Conservation (phyloP, 768 basidiomycete species). For the Lactifluus rugatus region DNA sequence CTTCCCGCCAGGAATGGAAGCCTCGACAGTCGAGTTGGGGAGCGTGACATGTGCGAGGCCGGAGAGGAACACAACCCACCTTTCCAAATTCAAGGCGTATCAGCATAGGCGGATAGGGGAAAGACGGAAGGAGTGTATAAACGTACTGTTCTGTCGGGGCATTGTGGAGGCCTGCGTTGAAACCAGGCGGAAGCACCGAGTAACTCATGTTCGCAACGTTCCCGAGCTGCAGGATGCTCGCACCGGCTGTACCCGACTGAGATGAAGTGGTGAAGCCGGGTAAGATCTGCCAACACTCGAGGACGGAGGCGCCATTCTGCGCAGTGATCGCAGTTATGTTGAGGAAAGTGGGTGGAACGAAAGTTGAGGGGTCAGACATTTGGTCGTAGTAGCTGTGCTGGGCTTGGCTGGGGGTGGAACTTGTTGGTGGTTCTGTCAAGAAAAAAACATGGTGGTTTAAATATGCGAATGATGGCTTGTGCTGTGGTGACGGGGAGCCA, state of each 20-base stretch:
- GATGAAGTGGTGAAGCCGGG: conserved; percentile 21
- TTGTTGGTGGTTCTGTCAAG: not conserved
- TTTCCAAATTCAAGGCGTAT: not conserved
- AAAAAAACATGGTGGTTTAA: not conserved
- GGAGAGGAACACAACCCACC: conserved; percentile 22
- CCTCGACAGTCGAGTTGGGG: conserved; percentile 15
- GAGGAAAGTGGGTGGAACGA: conserved; percentile 6
- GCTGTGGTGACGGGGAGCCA: no score
- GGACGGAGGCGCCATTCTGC: conserved; percentile 9
- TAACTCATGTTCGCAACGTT: conserved; percentile 23
- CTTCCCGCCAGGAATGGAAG: conserved; percentile 18
- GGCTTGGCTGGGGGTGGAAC: no score
- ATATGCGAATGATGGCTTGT: not conserved
- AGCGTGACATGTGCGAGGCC: conserved; percentile 23
- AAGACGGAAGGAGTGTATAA: not conserved
- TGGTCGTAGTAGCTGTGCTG: not conserved
- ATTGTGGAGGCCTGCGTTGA: conserved; percentile 45
- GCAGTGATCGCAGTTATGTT: conserved; percentile 15
- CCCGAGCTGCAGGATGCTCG: conserved; percentile 22
- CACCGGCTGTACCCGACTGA: conserved; percentile 23
- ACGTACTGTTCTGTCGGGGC: conserved; percentile 34
- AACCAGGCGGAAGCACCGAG: conserved; percentile 32
- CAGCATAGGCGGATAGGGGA: not conserved
- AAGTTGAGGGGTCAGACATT: not conserved
- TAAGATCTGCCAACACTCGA: conserved; percentile 25